Evolutionary conservation across 2,329 filamentous ascomycete species (phyloP).

Genomic region (Penicillium hordei): DNA sequence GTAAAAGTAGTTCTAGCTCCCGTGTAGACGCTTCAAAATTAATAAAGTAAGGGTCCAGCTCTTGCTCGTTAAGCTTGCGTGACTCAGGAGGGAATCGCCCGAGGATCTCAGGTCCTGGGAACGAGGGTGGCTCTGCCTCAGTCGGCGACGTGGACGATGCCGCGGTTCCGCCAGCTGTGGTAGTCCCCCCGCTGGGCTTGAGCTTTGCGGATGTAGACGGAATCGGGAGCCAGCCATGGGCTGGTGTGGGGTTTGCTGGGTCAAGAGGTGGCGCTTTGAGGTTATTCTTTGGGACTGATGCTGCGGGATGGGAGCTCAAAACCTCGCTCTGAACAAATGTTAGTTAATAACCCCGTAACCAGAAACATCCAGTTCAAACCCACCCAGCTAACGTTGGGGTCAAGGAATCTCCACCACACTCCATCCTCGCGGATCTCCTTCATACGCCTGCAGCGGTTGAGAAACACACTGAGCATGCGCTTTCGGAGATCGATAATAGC

Average conservation of each 20-base stretch:
- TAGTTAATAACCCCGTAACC: conserved; percentile 26
- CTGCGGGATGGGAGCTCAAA: conserved; percentile 84
- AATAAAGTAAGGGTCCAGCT: conserved; percentile 93
- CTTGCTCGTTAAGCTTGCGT: conserved; percentile 76
- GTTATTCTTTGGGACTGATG: conserved; percentile 89
- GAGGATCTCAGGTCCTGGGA: conserved; percentile 64
- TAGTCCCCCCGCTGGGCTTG: conserved; percentile 56
- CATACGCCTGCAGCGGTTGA: conserved; percentile 93
- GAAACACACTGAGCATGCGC: conserved; percentile 92
- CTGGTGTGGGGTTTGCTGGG: conserved; percentile 84
- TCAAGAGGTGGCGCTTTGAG: conserved; percentile 94
- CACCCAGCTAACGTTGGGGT: conserved; percentile 99
- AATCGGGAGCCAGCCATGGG: conserved; percentile 82
- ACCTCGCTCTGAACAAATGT: conserved; percentile 71
- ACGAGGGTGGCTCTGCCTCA: conserved; percentile 56
- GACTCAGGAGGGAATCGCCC: conserved; percentile 80
- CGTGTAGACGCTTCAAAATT: conserved; percentile 90
- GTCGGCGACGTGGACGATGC: conserved; percentile 45
- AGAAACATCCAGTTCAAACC: conserved; percentile 20
- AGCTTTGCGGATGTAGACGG: conserved; percentile 84
- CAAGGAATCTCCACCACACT: conserved; percentile 96
- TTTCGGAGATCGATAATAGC: conserved; percentile 96
- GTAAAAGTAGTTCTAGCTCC: conserved; percentile 82
- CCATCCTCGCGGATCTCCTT: conserved; percentile 87
- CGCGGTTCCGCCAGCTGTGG: conserved; percentile 44